Percentiles rank a stretch among this genome's conserved stretches.
Evolutionary conservation across 345 rosid species (phyloP).

Genomic region (Aethionema arabicum): DNA sequence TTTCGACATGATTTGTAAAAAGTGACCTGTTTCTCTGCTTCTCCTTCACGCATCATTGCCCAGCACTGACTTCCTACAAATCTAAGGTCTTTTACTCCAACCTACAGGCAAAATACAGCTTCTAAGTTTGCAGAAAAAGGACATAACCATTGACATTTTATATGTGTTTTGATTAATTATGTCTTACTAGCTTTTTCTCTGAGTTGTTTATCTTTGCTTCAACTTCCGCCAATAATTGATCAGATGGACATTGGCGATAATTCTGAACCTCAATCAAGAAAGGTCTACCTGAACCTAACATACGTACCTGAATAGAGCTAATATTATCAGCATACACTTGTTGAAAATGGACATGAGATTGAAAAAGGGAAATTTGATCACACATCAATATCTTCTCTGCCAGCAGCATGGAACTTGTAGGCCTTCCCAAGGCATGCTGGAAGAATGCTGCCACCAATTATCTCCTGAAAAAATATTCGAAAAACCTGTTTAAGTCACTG

Average conservation of each 20-base stretch:
- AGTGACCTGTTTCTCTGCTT: slow-evolving; percentile 84
- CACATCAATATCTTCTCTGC: slow-evolving; percentile 99
- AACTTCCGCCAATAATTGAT: slow-evolving; percentile 51
- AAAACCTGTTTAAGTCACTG: slow-evolving; percentile 18
- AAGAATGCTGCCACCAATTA: slow-evolving; percentile 75
- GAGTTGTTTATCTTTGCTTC: slow-evolving; percentile 66
- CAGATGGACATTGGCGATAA: slow-evolving; percentile 71
- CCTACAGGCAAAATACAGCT: slow-evolving; percentile 46
- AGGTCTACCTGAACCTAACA: slow-evolving; percentile 99
- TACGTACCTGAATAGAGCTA: slow-evolving; percentile 70
- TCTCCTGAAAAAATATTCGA: slow-evolving; percentile 51
- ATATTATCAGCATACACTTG: slow-evolving; percentile 28
- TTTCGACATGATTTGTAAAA: slow-evolving; percentile 11
- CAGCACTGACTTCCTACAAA: slow-evolving; percentile 70
- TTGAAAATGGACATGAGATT: slow-evolving; percentile 17
- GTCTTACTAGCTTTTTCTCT: slow-evolving; percentile 64
- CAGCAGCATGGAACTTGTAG: slow-evolving; percentile 98
- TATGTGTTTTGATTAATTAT: neutral
- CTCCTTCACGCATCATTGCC: slow-evolving; percentile 96
- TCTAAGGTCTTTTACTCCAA: slow-evolving; percentile 65
- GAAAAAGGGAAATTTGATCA: slow-evolving; percentile 32
- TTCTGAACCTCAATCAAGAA: slow-evolving; percentile 91
- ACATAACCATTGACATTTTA: neutral
- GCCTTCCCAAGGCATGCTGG: slow-evolving; percentile 73
- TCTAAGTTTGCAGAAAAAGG: slow-evolving; percentile 14